These are phyloP conservation scores for Suillus subaureus DNA, from an alignment of 768 basidiomycete species.

Conservation along the genomic window DNA sequence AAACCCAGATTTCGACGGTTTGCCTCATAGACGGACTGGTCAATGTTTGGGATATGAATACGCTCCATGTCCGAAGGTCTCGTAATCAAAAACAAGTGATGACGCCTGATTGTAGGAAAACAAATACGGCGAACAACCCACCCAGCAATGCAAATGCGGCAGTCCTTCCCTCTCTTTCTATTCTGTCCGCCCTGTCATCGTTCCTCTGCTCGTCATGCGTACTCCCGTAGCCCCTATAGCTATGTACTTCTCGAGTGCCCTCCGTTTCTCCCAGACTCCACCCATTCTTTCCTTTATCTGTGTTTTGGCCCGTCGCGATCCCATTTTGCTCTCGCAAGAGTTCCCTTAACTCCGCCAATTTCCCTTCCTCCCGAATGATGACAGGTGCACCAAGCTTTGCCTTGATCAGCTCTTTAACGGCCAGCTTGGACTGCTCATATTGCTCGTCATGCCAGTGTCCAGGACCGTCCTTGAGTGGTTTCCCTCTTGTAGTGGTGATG, in stretches of 20 bases:
- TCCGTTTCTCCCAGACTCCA: background rate
- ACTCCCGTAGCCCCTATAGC: background rate
- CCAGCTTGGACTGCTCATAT: conserved; percentile 15
- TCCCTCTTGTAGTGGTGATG: conserved; percentile 35
- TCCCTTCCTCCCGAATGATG: conserved; percentile 4
- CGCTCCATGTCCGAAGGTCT: background rate
- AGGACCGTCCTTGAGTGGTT: conserved; percentile 7
- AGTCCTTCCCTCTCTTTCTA: conserved; percentile 6
- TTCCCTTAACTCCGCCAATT: conserved; percentile 3
- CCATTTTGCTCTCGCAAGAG: conserved; percentile 3
- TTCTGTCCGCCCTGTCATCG: background rate
- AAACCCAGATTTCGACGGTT: no score
- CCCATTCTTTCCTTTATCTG: background rate
- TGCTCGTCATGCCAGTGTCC: conserved; percentile 12
- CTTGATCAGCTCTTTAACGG: conserved; percentile 3
- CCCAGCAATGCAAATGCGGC: conserved; percentile 3
- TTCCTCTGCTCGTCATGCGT: background rate
- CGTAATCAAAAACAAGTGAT: conserved; percentile 3
- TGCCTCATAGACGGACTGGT: no score
- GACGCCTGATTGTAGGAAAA: conserved; percentile 5
- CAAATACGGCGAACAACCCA: conserved; percentile 4
- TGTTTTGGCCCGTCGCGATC: background rate
- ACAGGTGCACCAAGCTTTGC: background rate
- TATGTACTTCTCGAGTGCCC: background rate
- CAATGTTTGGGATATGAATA: background rate